Conservation (phyloP, 202 grass and related monocot species). For the Carex arenaria region DNA sequence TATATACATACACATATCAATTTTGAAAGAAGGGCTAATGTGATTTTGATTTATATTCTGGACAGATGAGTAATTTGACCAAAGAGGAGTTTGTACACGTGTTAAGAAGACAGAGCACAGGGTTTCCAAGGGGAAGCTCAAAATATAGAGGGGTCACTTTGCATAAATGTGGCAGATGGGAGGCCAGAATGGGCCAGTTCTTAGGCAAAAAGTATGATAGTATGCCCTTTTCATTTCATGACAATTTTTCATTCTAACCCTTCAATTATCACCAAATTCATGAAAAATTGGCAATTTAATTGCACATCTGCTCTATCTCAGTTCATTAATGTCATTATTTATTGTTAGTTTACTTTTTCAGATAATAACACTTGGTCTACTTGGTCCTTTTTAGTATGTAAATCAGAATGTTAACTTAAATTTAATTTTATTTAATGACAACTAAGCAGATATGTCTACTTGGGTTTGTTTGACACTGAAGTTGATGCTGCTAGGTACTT, state of each 20-base stretch:
- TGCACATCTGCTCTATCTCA: background rate
- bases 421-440: conserved; percentile 9
- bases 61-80: conserved; percentile 74
- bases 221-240: background rate
- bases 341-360: conserved; percentile 1
- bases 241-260: background rate
- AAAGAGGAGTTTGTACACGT: conserved; percentile 99
- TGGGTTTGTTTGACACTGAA: conserved; percentile 93
- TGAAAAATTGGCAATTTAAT: background rate
- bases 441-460: conserved; percentile 77
- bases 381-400: background rate
- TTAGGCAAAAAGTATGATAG: conserved; percentile 80
- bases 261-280: background rate
- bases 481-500: conserved; percentile 95
- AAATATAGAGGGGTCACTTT: conserved; percentile 89
- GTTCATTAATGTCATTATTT: conserved; percentile 6
- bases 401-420: conserved; percentile 7
- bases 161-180: conserved; percentile 98
- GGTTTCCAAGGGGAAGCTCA: conserved; percentile 85
- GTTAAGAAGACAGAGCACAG: conserved; percentile 89
- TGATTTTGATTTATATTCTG: background rate
- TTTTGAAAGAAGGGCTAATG: background rate
- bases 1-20: background rate
- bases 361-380: conserved; percentile 19
- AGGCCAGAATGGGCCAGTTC: conserved; percentile 94